Conservation (phyloP, 2,329 filamentous ascomycete genomes). For the Paradendryphiella salina region DNA sequence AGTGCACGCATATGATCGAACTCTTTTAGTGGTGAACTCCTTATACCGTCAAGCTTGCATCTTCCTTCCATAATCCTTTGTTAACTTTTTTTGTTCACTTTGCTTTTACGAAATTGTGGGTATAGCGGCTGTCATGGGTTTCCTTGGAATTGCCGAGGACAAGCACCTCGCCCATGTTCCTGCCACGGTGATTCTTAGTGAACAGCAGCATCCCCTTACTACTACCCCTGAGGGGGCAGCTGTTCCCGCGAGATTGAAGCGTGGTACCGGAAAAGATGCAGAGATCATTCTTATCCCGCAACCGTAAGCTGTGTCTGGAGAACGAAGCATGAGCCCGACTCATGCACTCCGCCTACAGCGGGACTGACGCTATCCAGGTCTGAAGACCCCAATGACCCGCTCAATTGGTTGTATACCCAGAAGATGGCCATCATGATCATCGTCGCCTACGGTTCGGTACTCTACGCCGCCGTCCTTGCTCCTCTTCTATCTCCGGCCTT, state of each 20-base stretch:
- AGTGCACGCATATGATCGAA: background rate
- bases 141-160: conserved; percentile 42
- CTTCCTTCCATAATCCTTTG: background rate
- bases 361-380: conserved; percentile 48
- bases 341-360: background rate
- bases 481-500: conserved; percentile 45
- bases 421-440: conserved; percentile 42
- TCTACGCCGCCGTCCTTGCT: conserved; percentile 40
- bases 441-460: conserved; percentile 37
- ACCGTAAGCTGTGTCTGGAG: conserved; percentile 31
- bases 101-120: background rate
- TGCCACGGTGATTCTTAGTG: conserved; percentile 40
- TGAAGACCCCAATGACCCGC: conserved; percentile 43
- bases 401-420: conserved; percentile 42
- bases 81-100: background rate
- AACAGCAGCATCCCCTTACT: conserved; percentile 20
- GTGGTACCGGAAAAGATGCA: conserved; percentile 39
- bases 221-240: conserved; percentile 8
- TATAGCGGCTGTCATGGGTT: conserved; percentile 32
- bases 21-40: background rate
- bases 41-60: background rate
- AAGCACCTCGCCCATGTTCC: conserved; percentile 41
- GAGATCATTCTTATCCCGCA: conserved; percentile 43
- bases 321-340: conserved; percentile 21
- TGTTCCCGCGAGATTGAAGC: conserved; percentile 33